Percentiles rank a stretch among this genome's conserved stretches.
Evolutionary conservation across 306 rosid species (phyloP).

Genomic region (Mucuna pruriens): DNA sequence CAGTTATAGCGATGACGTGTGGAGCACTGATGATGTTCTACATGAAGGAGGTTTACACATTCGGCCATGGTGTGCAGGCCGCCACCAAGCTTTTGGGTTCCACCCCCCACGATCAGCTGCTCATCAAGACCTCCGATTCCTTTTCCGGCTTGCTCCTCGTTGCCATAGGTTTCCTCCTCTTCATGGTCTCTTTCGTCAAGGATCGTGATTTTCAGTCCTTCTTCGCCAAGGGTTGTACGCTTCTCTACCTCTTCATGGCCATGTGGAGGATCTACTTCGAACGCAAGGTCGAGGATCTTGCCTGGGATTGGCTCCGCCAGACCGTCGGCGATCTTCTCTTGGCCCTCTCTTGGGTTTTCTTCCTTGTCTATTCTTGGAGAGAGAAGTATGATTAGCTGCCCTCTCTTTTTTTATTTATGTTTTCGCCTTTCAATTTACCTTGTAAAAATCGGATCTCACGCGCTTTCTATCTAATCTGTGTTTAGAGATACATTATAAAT

Average conservation of each 20-base stretch:
- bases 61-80: conserved; percentile 74
- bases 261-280: conserved; percentile 86
- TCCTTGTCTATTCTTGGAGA: conserved; percentile 87
- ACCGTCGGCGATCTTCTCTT: conserved; percentile 82
- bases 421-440: conserved; percentile 30
- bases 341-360: conserved; percentile 87
- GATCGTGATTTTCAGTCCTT: conserved; percentile 81
- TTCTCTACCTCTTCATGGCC: conserved; percentile 80
- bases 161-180: conserved; percentile 79
- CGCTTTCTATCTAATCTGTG: conserved; percentile 18
- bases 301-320: conserved; percentile 95
- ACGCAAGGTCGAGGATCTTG: conserved; percentile 84
- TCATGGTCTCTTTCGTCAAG: conserved; percentile 87
- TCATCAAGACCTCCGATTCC: conserved; percentile 91
- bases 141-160: conserved; percentile 86
- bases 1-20: conserved; percentile 61
- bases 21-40: conserved; percentile 95
- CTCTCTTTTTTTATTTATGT: background rate
- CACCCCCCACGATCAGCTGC: conserved; percentile 90
- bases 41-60: conserved; percentile 81
- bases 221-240: conserved; percentile 82
- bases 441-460: conserved; percentile 45
- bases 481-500: conserved; percentile 14
- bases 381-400: conserved; percentile 74
- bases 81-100: conserved; percentile 87